Percentiles rank a stretch among this genome's conserved stretches.
Evolutionary conservation across 352 stramenopile genomes (phyloP).

Genomic region (Phytophthora litchii): DNA sequence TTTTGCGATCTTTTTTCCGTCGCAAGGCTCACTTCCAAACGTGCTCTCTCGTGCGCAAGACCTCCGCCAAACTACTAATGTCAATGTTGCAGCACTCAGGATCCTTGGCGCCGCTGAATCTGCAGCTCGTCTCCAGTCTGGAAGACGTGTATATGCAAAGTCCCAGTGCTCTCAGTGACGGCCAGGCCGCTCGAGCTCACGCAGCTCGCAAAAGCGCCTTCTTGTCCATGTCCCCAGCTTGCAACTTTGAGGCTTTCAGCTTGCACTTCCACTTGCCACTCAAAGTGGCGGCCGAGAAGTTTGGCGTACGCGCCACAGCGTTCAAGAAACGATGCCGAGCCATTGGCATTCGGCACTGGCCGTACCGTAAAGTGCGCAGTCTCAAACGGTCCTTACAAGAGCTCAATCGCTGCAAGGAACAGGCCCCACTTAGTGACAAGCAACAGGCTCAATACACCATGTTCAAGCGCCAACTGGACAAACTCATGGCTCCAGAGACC

Average conservation of each 20-base stretch:
- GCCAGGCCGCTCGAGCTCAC: conserved; percentile 33
- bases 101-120: conserved; percentile 32
- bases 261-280: conserved; percentile 72
- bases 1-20: conserved; percentile 36
- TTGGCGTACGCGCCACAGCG: conserved; percentile 70
- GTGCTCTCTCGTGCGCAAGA: conserved; percentile 24
- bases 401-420: conserved; percentile 60
- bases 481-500: conserved; percentile 67
- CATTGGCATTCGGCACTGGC: conserved; percentile 77
- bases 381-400: conserved; percentile 73
- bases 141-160: conserved; percentile 48
- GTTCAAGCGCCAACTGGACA: conserved; percentile 72
- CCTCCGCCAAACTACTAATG: conserved; percentile 1
- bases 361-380: conserved; percentile 74
- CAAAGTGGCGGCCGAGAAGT: conserved; percentile 75
- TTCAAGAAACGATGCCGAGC: conserved; percentile 80
- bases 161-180: conserved; percentile 18
- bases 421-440: conserved; percentile 66
- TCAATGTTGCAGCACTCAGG: conserved; percentile 31
- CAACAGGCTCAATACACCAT: conserved; percentile 61
- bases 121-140: conserved; percentile 35
- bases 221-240: conserved; percentile 54
- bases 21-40: conserved; percentile 28
- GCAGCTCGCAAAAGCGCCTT: conserved; percentile 55
- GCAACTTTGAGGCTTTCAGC: conserved; percentile 78